A percentile compares a stretch with the other conserved stretches of the same genome.
Conservation (phyloP, 176 grass and related monocot genomes). For the Eremochloa ophiuroides region DNA sequence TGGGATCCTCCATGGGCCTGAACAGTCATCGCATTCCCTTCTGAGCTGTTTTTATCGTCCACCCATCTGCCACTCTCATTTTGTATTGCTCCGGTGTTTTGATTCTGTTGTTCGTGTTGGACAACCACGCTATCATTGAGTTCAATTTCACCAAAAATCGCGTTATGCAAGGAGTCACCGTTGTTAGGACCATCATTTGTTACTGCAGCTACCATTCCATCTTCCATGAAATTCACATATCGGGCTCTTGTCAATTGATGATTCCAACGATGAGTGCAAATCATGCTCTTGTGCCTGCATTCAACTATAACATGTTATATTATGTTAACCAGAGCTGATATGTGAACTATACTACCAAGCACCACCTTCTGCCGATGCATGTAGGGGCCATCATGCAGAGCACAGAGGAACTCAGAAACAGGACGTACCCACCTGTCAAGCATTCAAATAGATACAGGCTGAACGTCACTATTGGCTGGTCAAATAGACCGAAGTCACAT, state of each 20-base stretch:
- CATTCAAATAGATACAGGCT: constrained; percentile 4
- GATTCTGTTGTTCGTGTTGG: constrained; percentile 9
- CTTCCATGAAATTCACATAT: constrained; percentile 79
- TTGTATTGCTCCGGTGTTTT: constrained; percentile 7
- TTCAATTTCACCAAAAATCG: neutral
- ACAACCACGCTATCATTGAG: neutral
- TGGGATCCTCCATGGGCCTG: constrained; percentile 10
- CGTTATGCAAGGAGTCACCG: neutral
- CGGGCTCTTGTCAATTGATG: constrained; percentile 71
- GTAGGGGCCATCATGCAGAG: constrained; percentile 63
- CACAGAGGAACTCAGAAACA: constrained; percentile 60
- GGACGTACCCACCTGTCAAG: constrained; percentile 78
- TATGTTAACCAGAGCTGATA: constrained; percentile 10
- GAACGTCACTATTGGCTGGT: neutral
- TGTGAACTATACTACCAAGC: constrained; percentile 32
- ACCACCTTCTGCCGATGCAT: constrained; percentile 77
- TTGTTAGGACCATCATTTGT: constrained; percentile 39
- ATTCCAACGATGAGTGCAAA: constrained; percentile 55
- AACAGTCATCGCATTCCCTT: neutral
- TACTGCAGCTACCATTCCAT: constrained; percentile 77
- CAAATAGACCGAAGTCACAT: neutral
- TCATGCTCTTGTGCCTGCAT: constrained; percentile 44
- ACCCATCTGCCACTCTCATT: neutral
- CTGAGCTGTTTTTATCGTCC: constrained; percentile 9
- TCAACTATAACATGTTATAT: constrained; percentile 19